A percentile compares a stretch with the other conserved stretches of the same genome.
phyloP scores from a whole-genome alignment of 75 land plant genomes.

The Sequoia sempervirens region DNA sequence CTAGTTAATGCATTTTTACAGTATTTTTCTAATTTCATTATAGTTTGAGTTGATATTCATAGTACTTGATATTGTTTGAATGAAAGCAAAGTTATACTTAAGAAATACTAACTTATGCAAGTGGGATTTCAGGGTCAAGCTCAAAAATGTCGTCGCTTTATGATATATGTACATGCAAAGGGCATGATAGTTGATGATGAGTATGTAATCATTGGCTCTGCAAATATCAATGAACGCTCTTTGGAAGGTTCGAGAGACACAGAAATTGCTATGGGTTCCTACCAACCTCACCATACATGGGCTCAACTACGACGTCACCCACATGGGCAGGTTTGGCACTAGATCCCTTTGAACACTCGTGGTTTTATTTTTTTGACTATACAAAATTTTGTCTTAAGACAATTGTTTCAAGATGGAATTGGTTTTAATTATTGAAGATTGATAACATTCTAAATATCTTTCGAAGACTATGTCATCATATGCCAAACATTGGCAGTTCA shows the following conservation, averaged over 20 bases:
- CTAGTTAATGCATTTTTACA: background rate
- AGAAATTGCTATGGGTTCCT: constrained; percentile 46
- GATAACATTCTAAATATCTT: background rate
- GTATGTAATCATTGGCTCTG: constrained; percentile 37
- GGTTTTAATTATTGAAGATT: background rate
- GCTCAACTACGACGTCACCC: constrained; percentile 22
- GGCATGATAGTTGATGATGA: constrained; percentile 52
- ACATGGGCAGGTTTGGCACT: constrained; percentile 32
- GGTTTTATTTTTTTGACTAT: background rate
- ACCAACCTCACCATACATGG: constrained; percentile 47
- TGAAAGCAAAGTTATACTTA: background rate
- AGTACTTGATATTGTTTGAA: background rate
- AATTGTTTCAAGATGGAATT: background rate
- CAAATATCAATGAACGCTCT: constrained; percentile 44
- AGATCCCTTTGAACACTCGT: background rate
- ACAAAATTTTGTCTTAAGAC: background rate
- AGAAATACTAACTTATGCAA: constrained; percentile 1
- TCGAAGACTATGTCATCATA: background rate
- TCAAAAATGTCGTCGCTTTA: constrained; percentile 31
- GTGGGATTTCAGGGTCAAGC: constrained; percentile 19
- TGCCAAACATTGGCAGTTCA: background rate
- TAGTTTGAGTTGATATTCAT: background rate
- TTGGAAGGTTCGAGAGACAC: constrained; percentile 38
- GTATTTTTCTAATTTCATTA: background rate
- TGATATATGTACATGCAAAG: constrained; percentile 50